Base-by-base conservation (phyloP, 345 rosid species). In the Tarenaya hassleriana region DNA sequence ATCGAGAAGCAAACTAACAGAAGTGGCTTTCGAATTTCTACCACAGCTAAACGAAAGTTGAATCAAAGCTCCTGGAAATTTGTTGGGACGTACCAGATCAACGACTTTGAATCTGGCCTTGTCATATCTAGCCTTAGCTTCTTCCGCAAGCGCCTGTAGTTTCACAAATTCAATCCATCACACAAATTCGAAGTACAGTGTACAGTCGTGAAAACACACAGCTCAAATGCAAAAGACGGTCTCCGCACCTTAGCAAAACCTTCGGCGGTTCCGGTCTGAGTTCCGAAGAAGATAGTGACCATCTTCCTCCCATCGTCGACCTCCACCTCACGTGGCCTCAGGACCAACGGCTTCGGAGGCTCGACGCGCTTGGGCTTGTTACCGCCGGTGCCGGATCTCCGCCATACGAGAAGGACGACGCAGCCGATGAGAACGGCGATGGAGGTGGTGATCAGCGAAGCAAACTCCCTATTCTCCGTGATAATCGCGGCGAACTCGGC, bases 261-360 rank as follows among this genome's bases (percentile, higher is more conserved):
- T 73, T 88, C 98, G 1, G 98, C 96, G 4, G 98, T 92, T 0
- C 97, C 98, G 1, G 97, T 92, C 55, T 88, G 98, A 0, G 97
- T 92, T 7, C 96, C 98, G 62, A 82, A 92, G 59, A 92, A 85
- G 70, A 92, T 62, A 7, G 94, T 80, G 34, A 88, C 81, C 53
- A 74, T 92, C 52, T 76, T 73, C 58, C 78, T 72, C 10, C 95
- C 97, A 40, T 86, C 95, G 27, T 81, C 95, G 20, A 57, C 75
- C 49, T 85, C 95, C 0, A 61, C 66, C 17, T 88, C 97, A 1
- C 54, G 68, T 55, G 76, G 77, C 55, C 77, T 75, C 33, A 75
- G 62, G 29, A 76, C 54, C 70, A 80, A 58, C 27, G 86, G 85
- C 71, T 75, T 83, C 9, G 73, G 84, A 52, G 78, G 76, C 37